Conservation (phyloP, 305 asterid species). For the Fraxinus platypoda region DNA sequence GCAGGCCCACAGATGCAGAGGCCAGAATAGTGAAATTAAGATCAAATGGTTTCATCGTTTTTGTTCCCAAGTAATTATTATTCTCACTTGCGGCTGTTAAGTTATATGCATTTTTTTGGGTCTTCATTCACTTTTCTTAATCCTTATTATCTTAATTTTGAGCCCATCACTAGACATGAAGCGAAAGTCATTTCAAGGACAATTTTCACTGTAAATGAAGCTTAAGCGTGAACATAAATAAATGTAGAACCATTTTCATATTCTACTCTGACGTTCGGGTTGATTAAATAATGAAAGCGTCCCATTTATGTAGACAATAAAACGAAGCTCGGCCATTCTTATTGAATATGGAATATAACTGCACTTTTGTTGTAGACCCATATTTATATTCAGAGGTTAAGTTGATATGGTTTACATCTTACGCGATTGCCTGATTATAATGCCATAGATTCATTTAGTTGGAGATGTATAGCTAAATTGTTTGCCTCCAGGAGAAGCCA, state of each 20-base stretch:
- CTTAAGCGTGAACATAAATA: not conserved
- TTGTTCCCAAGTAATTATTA: slow-evolving; percentile 79
- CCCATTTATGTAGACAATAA: not conserved
- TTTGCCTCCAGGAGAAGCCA: not conserved
- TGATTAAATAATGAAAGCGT: not conserved
- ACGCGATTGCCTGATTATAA: not conserved
- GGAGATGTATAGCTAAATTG: not conserved
- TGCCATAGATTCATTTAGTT: not conserved
- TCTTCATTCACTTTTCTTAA: not conserved
- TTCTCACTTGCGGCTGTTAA: not conserved
- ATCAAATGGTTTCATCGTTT: slow-evolving; percentile 89
- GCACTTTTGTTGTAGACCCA: not conserved
- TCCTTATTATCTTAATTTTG: not conserved
- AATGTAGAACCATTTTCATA: not conserved
- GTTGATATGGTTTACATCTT: not conserved
- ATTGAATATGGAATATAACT: not conserved
- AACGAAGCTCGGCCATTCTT: not conserved
- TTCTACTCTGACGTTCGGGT: not conserved
- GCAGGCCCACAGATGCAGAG: slow-evolving; percentile 95
- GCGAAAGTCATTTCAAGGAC: not conserved
- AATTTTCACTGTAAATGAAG: not conserved
- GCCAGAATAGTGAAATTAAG: slow-evolving; percentile 90
- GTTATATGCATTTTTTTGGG: not conserved
- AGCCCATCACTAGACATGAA: not conserved
- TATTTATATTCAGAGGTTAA: not conserved